Percentiles rank a stretch among this genome's conserved stretches.
These are phyloP conservation scores for Calonectria henricotiae DNA, from an alignment of 2,329 filamentous ascomycete genomes.

Conservation along the genomic window DNA sequence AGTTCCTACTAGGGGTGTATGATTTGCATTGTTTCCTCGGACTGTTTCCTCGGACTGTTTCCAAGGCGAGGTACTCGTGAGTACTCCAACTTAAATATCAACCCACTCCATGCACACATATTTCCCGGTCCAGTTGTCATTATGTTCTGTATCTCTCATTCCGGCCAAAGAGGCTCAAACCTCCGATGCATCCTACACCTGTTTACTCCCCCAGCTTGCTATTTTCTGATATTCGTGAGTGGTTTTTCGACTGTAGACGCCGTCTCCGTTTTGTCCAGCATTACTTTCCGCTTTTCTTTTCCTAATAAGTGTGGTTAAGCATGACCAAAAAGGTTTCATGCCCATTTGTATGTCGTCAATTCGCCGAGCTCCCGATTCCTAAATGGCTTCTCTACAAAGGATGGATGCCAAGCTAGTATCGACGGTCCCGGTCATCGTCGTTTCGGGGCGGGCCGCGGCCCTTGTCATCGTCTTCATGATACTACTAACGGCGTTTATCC, in stretches of 20 bases:
- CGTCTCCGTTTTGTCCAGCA: slow-evolving; percentile 15
- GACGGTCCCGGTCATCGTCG: slow-evolving; percentile 43
- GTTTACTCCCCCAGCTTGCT: not conserved
- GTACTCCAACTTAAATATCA: not conserved
- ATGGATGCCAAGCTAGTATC: slow-evolving; percentile 28
- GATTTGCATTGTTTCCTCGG: not conserved
- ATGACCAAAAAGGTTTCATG: not conserved
- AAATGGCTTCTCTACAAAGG: not conserved
- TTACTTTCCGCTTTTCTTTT: slow-evolving; percentile 8
- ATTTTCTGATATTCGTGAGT: slow-evolving; percentile 13
- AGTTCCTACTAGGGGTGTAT: not conserved
- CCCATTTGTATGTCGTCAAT: not conserved
- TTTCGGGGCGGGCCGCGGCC: slow-evolving; percentile 34
- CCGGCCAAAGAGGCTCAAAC: slow-evolving; percentile 7
- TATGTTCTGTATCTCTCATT: slow-evolving; percentile 18
- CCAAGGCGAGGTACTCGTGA: not conserved
- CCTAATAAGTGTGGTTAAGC: not conserved
- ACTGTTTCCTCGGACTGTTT: not conserved
- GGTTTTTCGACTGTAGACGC: slow-evolving; percentile 22
- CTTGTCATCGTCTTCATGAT: slow-evolving; percentile 39
- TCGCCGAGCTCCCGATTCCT: not conserved
- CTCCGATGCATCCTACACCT: not conserved
- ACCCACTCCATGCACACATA: not conserved
- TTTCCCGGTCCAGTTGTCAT: not conserved
- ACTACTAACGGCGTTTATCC: slow-evolving; percentile 47